Evolutionary conservation across 2,329 filamentous ascomycete genomes (phyloP), one percentile per base, ranked within the genome.

Genomic region (Grosmannia serpens): DNA sequence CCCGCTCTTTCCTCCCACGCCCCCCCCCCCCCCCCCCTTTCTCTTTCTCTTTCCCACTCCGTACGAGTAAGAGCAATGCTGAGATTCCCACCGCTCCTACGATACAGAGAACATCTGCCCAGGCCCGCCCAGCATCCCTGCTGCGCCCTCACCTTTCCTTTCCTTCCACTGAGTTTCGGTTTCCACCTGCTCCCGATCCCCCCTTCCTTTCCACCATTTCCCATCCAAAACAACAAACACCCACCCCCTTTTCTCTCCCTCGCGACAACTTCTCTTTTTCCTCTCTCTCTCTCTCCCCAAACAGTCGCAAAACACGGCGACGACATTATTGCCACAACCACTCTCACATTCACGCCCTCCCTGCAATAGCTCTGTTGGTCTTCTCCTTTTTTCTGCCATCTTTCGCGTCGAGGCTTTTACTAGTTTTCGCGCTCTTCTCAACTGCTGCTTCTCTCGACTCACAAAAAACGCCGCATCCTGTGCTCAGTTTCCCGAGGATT

Each of bases 371-470:
- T 31, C 17, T 7, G 22, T 22, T 26, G 24, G 46, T 29, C 35
- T 41, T 24, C 24, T 29, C 44, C n/a, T n/a, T 46, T 31, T 58
- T 60, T 53, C 60, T 49, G 61, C 62, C 41, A 44, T 17, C 41
- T 33, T 64, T 65, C 53, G 62, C 59, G 62, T 62, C 67, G 70
- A 72, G 69, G 66, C 70, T 73, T 71, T 79, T 62, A 70, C 68
- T 80, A 79, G 77, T 72, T 70, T 72, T 80, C 75, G 75, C 68
- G 65, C 67, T 56, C 53, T 26, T 38, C 53, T 52, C 29, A 27
- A 27, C 53, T 57, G 24, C 27, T 44, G 38, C 53, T 56, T 17
- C 52, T 33, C 33, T 27, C 49, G 9, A 29, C 22, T 24, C 26
- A 20, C 22, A 15, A 4, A 17, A 26, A 22, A 26, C 33, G 29